These are phyloP conservation scores for Gonapodya sp. DNA, from an alignment of 192 early-diverging fungal genomes.

Conservation along the genomic window DNA sequence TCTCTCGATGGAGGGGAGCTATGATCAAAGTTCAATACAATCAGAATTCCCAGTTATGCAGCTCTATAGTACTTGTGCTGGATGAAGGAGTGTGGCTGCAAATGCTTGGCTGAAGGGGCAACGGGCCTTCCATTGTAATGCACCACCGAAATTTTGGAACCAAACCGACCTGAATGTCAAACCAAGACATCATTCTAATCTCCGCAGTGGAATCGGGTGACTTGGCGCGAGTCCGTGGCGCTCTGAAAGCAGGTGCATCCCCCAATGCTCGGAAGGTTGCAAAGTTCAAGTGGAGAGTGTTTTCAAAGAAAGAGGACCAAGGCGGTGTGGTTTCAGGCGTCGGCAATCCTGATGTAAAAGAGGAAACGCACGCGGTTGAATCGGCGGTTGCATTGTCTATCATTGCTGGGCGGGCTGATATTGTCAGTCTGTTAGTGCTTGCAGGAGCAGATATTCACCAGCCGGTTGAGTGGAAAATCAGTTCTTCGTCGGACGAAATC, in stretches of 20 bases:
- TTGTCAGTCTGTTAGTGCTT: neutral
- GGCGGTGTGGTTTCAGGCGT: neutral
- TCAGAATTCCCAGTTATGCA: no score
- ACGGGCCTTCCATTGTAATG: no score
- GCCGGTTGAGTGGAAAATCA: neutral
- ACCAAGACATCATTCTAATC: neutral
- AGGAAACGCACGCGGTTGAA: neutral
- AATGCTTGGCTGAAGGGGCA: no score
- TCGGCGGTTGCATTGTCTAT: neutral
- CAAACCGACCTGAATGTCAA: neutral
- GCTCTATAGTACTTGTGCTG: no score
- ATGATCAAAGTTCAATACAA: no score
- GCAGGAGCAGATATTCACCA: neutral
- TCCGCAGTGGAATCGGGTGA: neutral
- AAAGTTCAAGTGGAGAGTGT: neutral
- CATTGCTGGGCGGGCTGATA: neutral
- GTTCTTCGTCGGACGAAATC: neutral
- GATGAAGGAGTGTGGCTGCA: no score
- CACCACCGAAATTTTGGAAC: no score
- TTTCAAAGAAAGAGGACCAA: neutral
- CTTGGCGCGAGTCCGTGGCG: neutral
- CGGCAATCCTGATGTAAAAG: neutral
- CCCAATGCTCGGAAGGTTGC: neutral
- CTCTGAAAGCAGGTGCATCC: neutral
- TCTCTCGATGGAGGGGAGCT: no score